Base-by-base conservation (phyloP, 495 filamentous ascomycete genomes). In the Penicillium samsonianum region DNA sequence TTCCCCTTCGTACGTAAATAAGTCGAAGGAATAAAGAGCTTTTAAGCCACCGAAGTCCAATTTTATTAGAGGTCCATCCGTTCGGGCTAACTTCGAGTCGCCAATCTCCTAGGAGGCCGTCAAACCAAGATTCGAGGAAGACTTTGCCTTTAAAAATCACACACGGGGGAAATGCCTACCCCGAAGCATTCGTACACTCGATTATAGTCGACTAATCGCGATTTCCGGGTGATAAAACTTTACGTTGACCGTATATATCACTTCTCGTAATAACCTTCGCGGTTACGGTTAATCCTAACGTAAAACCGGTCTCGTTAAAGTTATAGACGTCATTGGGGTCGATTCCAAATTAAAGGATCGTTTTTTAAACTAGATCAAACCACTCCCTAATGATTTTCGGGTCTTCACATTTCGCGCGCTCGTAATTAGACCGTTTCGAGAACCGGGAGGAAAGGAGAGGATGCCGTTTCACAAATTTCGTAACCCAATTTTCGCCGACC, bases 131-230 rank as follows among this genome's bases (percentile, higher is more conserved):
- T 22, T 49, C 10, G 6, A 42, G 6, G 9, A 30, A 43, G 26
- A 42, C 38, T 31, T 55, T 55, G 11, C 25, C 43, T 30, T 56
- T 47, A 41, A 56, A 41, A 35, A 56, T 56, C 14, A 56, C 40
- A 40, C 12, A 49, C 11, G 9, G 20, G 38, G 43, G 44, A 17
- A 56, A 35, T 3, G 12, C 19, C 23, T 30, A 42, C 4, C 38
- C 22, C 8, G 7, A 19, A 2, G 16, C 11, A 43, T 43, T 53
- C 12, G 28, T 41, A 47, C 12, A 40, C n/a, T 56, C 14, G 25
- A 56, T 56, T 7, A 16, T n/a, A 20, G 33, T 56, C 12, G 42
- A 20, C 43, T 40, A 50, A 8, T 37, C 7, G 4, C 19, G 20
- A 38, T 50, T 50, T 50, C 30, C 6, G 5, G 26, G 42, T 28